phyloP scores from a whole-genome alignment of 441 rosid genomes.

The Gossypium gossypioides region DNA sequence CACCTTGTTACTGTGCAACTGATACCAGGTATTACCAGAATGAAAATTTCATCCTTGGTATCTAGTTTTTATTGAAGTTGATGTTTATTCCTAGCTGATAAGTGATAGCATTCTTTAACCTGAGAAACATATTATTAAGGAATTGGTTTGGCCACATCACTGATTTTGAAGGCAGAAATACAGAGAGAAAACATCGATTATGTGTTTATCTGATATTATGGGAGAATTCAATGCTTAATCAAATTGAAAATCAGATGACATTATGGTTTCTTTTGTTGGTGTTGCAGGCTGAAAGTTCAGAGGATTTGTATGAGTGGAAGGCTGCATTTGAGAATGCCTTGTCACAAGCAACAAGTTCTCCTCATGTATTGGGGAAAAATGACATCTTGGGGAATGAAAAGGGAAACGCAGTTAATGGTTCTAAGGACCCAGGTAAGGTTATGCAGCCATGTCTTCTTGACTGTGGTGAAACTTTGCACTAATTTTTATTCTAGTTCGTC shows the following conservation, averaged over 20 bases:
- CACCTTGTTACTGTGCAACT: neutral
- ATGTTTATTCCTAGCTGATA: neutral
- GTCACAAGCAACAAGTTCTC: conserved; percentile 74
- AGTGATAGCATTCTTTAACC: neutral
- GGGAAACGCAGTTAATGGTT: conserved; percentile 42
- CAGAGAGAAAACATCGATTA: neutral
- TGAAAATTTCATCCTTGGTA: neutral
- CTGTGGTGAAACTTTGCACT: neutral
- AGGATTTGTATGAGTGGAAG: conserved; percentile 91
- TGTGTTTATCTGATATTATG: neutral
- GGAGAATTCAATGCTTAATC: neutral
- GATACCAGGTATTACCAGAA: neutral
- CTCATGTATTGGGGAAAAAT: conserved; percentile 70
- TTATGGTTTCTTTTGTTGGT: conserved; percentile 12
- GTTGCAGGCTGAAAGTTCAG: conserved; percentile 79
- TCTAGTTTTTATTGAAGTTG: neutral
- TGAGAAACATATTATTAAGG: neutral
- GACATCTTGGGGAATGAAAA: conserved; percentile 67
- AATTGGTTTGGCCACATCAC: neutral
- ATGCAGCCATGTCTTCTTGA: conserved; percentile 3
- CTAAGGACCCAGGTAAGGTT: conserved; percentile 47
- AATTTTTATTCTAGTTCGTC: neutral
- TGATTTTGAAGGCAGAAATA: neutral
- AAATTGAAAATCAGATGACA: conserved; percentile 2
- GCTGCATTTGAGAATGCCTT: conserved; percentile 81